These are phyloP conservation scores for Boechera retrofracta DNA, from an alignment of 345 rosid species.

Conservation along the genomic window DNA sequence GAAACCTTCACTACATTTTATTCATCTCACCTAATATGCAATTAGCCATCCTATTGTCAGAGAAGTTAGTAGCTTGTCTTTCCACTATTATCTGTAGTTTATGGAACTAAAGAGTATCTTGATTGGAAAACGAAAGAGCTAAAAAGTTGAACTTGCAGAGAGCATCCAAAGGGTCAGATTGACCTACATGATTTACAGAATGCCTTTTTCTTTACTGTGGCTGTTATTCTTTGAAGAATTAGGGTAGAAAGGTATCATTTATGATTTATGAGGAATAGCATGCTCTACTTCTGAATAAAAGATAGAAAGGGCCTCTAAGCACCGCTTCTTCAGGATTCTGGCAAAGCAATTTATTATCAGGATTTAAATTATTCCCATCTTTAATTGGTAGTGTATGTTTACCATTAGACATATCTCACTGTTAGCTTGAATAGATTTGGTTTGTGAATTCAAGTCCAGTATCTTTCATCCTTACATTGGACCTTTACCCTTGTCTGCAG, in stretches of 20 bases:
- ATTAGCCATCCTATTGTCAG: neutral
- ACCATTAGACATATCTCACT: neutral
- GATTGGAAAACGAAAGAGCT: neutral
- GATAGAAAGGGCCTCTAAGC: neutral
- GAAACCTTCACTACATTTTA: conserved; percentile 18
- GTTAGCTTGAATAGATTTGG: conserved; percentile 1
- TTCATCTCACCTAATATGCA: neutral
- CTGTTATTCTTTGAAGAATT: neutral
- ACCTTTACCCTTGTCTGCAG: conserved; percentile 52
- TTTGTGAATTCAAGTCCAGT: conserved; percentile 5
- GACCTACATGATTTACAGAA: neutral
- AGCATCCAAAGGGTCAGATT: neutral
- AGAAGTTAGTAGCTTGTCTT: conserved; percentile 1
- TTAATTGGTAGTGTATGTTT: neutral
- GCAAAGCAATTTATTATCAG: neutral
- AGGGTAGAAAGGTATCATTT: neutral
- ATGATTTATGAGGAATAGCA: neutral
- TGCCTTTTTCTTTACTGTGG: neutral
- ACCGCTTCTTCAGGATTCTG: conserved; percentile 1
- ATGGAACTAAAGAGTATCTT: neutral
- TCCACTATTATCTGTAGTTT: neutral
- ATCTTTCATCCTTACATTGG: neutral
- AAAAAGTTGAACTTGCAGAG: neutral
- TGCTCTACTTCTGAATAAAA: conserved; percentile 7
- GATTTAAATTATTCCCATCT: neutral